Conservation (phyloP, 352 stramenopile genomes). For the Pythium pyrilobum region DNA sequence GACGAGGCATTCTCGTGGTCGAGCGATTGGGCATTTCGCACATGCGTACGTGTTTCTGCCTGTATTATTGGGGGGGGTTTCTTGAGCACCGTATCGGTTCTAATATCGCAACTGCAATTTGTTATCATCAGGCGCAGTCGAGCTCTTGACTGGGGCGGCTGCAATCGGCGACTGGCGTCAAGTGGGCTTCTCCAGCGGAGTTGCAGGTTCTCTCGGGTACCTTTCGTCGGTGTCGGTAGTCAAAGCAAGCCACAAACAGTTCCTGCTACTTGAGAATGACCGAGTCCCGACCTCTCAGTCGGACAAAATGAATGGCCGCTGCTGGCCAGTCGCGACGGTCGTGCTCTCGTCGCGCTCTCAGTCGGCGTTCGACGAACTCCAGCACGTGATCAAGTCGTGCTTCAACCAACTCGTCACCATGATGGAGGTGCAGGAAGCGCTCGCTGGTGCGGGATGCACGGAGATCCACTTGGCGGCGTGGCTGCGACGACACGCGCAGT, state of each 20-base stretch:
- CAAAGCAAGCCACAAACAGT: constrained; percentile 28
- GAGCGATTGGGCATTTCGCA: constrained; percentile 40
- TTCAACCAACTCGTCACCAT: constrained; percentile 34
- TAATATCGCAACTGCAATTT: no score
- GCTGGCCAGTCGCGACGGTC: constrained; percentile 37
- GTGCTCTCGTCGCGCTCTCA: constrained; percentile 27
- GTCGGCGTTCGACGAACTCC: constrained; percentile 41
- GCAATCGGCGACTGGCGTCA: constrained; percentile 43
- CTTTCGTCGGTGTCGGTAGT: constrained; percentile 34
- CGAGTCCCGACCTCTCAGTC: not conserved
- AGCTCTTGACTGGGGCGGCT: constrained; percentile 43
- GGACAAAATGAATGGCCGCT: not conserved
- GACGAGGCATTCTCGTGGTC: constrained; percentile 39
- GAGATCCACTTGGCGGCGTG: constrained; percentile 43
- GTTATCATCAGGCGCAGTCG: constrained; percentile 29
- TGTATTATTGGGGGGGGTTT: not conserved
- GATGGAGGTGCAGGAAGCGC: constrained; percentile 29
- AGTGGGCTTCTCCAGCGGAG: constrained; percentile 1
- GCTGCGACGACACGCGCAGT: constrained; percentile 26
- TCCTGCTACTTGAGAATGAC: constrained; percentile 18
- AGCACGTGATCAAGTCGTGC: constrained; percentile 30
- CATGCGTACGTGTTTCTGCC: constrained; percentile 35
- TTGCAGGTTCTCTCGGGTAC: constrained; percentile 29
- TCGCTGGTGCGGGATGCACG: constrained; percentile 44
- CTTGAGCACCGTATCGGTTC: no score